Base-by-base conservation (phyloP, 2,329 filamentous ascomycete species). In the Pyrenophora teres region DNA sequence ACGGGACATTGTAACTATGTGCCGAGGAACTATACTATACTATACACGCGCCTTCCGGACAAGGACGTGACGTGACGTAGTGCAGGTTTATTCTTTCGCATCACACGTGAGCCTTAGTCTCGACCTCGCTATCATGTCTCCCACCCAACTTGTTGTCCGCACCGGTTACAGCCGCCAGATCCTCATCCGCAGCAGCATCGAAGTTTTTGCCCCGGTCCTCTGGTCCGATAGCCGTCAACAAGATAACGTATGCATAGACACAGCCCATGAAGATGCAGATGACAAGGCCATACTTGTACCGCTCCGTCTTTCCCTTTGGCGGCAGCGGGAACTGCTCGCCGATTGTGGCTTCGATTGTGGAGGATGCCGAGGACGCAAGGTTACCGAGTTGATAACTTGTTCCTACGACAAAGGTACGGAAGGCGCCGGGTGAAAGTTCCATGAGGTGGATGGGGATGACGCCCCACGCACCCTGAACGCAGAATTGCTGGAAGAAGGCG, bases 231-330 rank as follows among this genome's bases (percentile, higher is more conserved):
- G 89, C 71, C 0, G 86, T 87, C 47, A 90, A 68, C 2, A 86
- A 7, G 53, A 87, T 84, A 4, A 81, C 76, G 67, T 86, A 87
- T 2, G 76, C 82, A 62, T 79, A 96, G 1, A 95, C 90, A 61
- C 87, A 91, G 1, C 81, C 92, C 88, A 96, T 92, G 75, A 96
- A 96, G 67, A 95, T 94, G 68, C 87, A 90, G 58, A 96, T 93
- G 8, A 95, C 90, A 62, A 87, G 87, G 33, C 90, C 90, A 62
- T 95, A 95, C 15, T 79, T 70, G 1, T 80, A 74, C 21, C 74
- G 58, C 44, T 57, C 59, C 0, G 63, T 55, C 13, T 59, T 59
- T 21, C 65, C 70, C 62, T 73, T 81, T 0, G 83, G 76, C 0
- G 85, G 79, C 3, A 95, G 79, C 0, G 89, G 89, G 70, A 90